Evolutionary conservation across 2,329 filamentous ascomycete genomes (phyloP).

Genomic region (Penicillium nordicum): DNA sequence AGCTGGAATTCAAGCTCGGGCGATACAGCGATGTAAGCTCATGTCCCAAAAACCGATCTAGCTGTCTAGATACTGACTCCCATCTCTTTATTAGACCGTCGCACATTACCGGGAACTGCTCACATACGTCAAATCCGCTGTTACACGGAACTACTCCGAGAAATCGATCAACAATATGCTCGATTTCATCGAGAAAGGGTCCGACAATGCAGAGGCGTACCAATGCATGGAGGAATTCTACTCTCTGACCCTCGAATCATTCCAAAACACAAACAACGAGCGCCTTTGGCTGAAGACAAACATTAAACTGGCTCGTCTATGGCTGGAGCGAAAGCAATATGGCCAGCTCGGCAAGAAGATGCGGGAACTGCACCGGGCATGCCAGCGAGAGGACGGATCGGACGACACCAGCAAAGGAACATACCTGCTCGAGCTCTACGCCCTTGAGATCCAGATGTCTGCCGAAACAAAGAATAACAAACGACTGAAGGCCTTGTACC

Average conservation of each 20-base stretch:
- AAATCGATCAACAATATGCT: conserved; percentile 99
- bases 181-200: conserved; percentile 94
- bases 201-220: conserved; percentile 66
- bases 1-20: conserved; percentile 91
- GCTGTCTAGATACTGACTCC: conserved; percentile 1
- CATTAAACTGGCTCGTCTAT: conserved; percentile 89
- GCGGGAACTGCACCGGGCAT: conserved; percentile 81
- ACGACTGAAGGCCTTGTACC: conserved; percentile 87
- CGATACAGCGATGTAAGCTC: conserved; percentile 70
- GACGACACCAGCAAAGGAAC: conserved; percentile 90
- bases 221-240: conserved; percentile 93
- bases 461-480: conserved; percentile 97
- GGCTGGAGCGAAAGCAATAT: conserved; percentile 90
- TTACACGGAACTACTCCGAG: conserved; percentile 97
- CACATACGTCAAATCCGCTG: conserved; percentile 94
- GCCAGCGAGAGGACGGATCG: conserved; percentile 78
- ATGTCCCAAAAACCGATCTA: not conserved
- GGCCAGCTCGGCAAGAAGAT: conserved; percentile 74
- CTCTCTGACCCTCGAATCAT: conserved; percentile 85
- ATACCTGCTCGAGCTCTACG: conserved; percentile 92
- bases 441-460: conserved; percentile 98
- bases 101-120: conserved; percentile 92
- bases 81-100: conserved; percentile 60
- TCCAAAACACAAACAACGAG: conserved; percentile 97
- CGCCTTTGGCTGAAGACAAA: conserved; percentile 97